These are phyloP conservation scores for Passiflora organensis DNA, from an alignment of 345 rosid genomes.

Conservation along the genomic window DNA sequence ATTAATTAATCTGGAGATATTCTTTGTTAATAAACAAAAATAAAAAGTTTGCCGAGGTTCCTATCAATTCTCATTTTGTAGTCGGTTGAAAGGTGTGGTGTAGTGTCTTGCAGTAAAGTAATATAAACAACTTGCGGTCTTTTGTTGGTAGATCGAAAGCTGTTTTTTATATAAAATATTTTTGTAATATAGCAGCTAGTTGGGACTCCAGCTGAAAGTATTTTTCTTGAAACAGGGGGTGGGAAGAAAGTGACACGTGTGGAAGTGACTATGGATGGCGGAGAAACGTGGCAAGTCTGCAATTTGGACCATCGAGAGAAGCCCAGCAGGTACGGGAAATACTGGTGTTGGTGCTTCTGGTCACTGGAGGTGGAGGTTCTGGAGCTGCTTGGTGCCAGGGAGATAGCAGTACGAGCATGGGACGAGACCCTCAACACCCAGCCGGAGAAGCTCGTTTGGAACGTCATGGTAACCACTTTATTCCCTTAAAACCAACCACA, in stretches of 20 bases:
- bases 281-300: slow-evolving; percentile 90
- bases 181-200: no score
- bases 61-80: no score
- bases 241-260: slow-evolving; percentile 96
- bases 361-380: slow-evolving; percentile 75
- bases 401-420: slow-evolving; percentile 94
- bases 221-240: slow-evolving; percentile 43
- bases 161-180: no score
- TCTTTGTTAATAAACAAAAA: no score
- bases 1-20: no score
- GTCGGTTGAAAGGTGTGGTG: no score
- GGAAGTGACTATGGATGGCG: slow-evolving; percentile 88
- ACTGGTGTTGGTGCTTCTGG: slow-evolving; percentile 99
- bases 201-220: no score
- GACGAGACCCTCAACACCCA: slow-evolving; percentile 86
- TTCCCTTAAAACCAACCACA: neutral
- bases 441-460: slow-evolving; percentile 94
- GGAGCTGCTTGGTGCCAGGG: slow-evolving; percentile 68
- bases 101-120: no score
- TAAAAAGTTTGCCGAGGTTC: no score
- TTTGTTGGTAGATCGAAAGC: no score
- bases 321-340: slow-evolving; percentile 63
- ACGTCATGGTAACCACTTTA: slow-evolving; percentile 58
- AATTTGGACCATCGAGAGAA: slow-evolving; percentile 63
- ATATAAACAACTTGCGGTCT: no score